Base-by-base conservation (phyloP, 495 filamentous ascomycete genomes). In the Trichoderma virens region DNA sequence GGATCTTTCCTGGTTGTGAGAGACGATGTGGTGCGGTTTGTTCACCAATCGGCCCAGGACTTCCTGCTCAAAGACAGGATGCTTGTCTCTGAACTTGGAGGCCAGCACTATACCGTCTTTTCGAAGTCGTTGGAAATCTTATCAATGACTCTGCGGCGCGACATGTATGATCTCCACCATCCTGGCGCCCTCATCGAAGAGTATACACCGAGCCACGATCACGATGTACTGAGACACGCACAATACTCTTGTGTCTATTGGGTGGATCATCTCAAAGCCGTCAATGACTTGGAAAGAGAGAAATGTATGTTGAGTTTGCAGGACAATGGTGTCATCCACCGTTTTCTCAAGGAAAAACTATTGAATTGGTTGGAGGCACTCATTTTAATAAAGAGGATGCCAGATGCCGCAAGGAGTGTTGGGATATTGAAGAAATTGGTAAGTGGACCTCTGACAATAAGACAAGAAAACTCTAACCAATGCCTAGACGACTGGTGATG, bases 11-110 rank as follows among this genome's bases (percentile, higher is more conserved):
- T 76, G 3, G 69, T 65, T 1, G 20, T 76, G 9, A 69, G 70
- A 11, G 64, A 74, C 16, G 18, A 65, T 9, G 67, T 35, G 2
- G 66, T 81, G 30, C 67, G 62, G 38, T 70, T 79, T 28, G 67
- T 81, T n/a, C 75, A 81, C 65, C 76, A 79, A 66, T 81, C 79
- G 11, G 78, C 70, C 6, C 75, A 75, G 35, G 77, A 80, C 45
- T 79, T 70, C 65, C 63, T 80, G 1, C 25, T 61, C 4, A 47
- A 61, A 1, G 54, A 59, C 47, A 38, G 28, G 38, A 16, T 32
- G 62, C 30, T 71, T 69, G 59, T 67, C 67, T 41, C 39, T 30
- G 25, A 66, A 67, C 39, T 13, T 64, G 47, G 63, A 35, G 25
- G 34, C 65, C 25, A 31, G 30, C 77, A 79, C 62, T 31, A 69